These are phyloP conservation scores for Beauveria sp. DNA, from an alignment of 2,329 filamentous ascomycete genomes.

Conservation along the genomic window DNA sequence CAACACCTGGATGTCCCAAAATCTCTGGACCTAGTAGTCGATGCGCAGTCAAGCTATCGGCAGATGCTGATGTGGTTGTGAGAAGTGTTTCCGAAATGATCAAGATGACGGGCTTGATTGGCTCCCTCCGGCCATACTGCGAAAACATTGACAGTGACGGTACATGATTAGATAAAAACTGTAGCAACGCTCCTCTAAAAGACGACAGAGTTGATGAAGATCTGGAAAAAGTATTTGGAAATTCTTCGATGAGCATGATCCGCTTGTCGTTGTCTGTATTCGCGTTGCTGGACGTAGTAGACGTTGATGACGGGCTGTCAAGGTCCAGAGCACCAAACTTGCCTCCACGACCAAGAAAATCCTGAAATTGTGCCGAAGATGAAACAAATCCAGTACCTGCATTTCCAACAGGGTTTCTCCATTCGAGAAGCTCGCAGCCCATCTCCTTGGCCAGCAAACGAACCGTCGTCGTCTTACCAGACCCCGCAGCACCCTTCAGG, in stretches of 20 bases:
- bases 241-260: slow-evolving; percentile 72
- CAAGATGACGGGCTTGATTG: slow-evolving; percentile 70
- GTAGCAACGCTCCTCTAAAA: slow-evolving; percentile 68
- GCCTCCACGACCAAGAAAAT: slow-evolving; percentile 77
- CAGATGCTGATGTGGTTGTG: slow-evolving; percentile 73
- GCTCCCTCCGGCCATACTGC: slow-evolving; percentile 32
- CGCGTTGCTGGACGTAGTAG: slow-evolving; percentile 15
- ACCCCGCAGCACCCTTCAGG: slow-evolving; percentile 83
- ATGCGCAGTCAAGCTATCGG: slow-evolving; percentile 90
- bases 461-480: slow-evolving; percentile 86
- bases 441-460: slow-evolving; percentile 70
- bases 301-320: slow-evolving; percentile 23
- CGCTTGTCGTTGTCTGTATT: slow-evolving; percentile 28
- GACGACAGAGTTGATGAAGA: slow-evolving; percentile 57
- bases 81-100: slow-evolving; percentile 86
- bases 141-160: slow-evolving; percentile 45
- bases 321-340: slow-evolving; percentile 66
- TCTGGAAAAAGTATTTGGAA: slow-evolving; percentile 65
- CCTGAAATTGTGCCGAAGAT: slow-evolving; percentile 75
- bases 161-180: slow-evolving; percentile 63
- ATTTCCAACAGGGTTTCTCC: slow-evolving; percentile 72
- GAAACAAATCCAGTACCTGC: slow-evolving; percentile 57
- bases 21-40: slow-evolving; percentile 82
- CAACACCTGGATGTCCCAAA: slow-evolving; percentile 68
- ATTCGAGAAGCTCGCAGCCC: slow-evolving; percentile 72